phyloP scores from a whole-genome alignment of 129 eudicot species.

The Centrapalus pauciflorus region DNA sequence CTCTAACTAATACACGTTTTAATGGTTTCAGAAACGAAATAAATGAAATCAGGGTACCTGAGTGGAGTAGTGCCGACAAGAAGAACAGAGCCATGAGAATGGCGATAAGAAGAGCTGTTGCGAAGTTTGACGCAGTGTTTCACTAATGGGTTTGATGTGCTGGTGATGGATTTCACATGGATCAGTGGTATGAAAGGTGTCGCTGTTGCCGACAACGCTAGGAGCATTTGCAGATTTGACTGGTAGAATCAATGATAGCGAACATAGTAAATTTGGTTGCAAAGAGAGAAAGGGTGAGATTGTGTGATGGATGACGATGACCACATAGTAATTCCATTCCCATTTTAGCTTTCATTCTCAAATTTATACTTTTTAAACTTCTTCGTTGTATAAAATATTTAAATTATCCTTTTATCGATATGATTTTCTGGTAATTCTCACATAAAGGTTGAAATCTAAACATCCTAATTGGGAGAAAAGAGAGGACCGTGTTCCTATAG shows the following conservation, averaged over 20 bases:
- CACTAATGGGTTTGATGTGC: constrained; percentile 88
- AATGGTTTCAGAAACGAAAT: too few relatives aligned
- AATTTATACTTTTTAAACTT: too few relatives aligned
- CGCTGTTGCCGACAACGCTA: constrained; percentile 1
- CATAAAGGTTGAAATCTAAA: too few relatives aligned
- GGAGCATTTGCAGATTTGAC: constrained; percentile 12
- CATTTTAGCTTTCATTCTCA: not conserved
- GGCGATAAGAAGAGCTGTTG: constrained; percentile 81
- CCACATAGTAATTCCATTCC: constrained; percentile 9
- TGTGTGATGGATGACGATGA: constrained; percentile 19
- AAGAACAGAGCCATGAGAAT: constrained; percentile 67
- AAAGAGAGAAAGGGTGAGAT: not conserved
- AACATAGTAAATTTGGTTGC: not conserved
- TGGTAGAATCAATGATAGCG: not conserved
- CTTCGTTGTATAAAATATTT: too few relatives aligned
- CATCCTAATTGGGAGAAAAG: too few relatives aligned
- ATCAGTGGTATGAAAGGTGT: constrained; percentile 21
- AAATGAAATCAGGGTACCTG: constrained; percentile 27
- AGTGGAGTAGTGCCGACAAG: constrained; percentile 79
- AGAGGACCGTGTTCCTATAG: constrained; percentile 92
- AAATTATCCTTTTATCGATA: too few relatives aligned
- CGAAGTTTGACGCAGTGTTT: constrained; percentile 96
- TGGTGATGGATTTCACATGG: constrained; percentile 60
- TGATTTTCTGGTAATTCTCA: too few relatives aligned
- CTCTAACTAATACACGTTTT: too few relatives aligned